Evolutionary conservation across 2,329 filamentous ascomycete species (phyloP), one percentile per base, ranked within the genome.

Genomic region (Fusarium xylarioides): DNA sequence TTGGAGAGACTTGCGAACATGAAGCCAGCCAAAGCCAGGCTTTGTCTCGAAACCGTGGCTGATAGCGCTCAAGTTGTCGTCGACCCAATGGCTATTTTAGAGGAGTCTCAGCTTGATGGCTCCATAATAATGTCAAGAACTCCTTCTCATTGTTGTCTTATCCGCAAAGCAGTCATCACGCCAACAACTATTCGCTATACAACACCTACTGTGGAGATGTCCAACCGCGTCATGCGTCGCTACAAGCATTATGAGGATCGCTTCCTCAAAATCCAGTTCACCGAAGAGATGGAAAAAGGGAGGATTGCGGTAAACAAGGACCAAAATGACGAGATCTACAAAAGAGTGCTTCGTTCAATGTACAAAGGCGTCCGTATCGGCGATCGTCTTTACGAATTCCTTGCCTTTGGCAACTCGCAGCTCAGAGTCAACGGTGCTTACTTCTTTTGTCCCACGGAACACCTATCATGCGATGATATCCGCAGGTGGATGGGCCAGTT

Each of bases 381-480:
- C 9, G 93, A 92, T 71, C 91, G 94, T 12, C 89, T 90, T 66
- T 99, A 95, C 80, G 89, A 95, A 74, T 98, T 98, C 73, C 88
- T 99, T 32, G 96, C 95, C 0, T 98, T 95, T 82, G 95, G 96
- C 0, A 98, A 96, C 80, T 98, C 96, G 0, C 96, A 99, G 77
- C 93, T 99, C 67, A 90, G 95, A 57, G 95, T 98, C 78, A 91
- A 95, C 74, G 93, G 95, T 0, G 95, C 94, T 1, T 98, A 96
- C 79, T 98, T 99, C 82, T 98, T 98, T 80, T 92, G 93, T 9
- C 89, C 93, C 0, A 90, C 90, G 0, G 84, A 89, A 0, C 85
- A 89, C 61, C 79, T 93, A 12, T 92, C 90, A 4, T 94, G 94
- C 59, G 88, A 92, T 23, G 86, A 91, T 55, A 98, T 99, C 64